phyloP scores from a whole-genome alignment of 768 basidiomycete species.

The Pulveroboletus ravenelii region DNA sequence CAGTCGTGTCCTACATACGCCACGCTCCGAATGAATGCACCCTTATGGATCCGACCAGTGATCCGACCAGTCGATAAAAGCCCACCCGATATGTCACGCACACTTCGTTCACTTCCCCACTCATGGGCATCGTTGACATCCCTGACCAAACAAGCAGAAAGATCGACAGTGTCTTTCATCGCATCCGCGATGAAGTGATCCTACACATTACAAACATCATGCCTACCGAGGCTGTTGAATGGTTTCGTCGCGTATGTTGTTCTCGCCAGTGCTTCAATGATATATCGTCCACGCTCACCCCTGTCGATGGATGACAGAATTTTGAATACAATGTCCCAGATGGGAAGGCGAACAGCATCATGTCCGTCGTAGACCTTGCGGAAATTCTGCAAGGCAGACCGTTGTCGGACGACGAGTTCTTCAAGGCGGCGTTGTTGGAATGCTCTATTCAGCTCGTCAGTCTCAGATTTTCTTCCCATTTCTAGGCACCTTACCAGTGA shows the following conservation, averaged over 20 bases:
- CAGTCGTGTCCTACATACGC: not conserved
- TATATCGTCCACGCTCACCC: not conserved
- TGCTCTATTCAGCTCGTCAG: constrained; percentile 1
- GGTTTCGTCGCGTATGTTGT: not conserved
- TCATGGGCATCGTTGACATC: not conserved
- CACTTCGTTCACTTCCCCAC: not conserved
- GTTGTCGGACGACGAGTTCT: not conserved
- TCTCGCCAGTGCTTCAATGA: too few species aligned
- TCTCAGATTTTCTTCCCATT: not conserved
- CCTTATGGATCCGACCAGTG: not conserved
- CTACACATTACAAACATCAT: not conserved
- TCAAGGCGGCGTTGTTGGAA: not conserved
- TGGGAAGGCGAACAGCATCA: not conserved
- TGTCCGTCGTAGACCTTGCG: not conserved
- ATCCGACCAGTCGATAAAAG: not conserved
- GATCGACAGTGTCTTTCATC: not conserved
- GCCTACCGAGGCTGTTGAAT: not conserved
- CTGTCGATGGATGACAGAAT: not conserved
- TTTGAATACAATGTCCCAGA: not conserved
- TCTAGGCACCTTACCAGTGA: too few species aligned
- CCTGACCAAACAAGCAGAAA: not conserved
- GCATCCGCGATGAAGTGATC: not conserved
- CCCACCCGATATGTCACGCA: not conserved
- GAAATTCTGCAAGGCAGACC: not conserved
- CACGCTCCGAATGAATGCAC: not conserved